Base-by-base conservation (phyloP, 225 moss, liverwort and hornwort genomes). In the Ulota crispa region DNA sequence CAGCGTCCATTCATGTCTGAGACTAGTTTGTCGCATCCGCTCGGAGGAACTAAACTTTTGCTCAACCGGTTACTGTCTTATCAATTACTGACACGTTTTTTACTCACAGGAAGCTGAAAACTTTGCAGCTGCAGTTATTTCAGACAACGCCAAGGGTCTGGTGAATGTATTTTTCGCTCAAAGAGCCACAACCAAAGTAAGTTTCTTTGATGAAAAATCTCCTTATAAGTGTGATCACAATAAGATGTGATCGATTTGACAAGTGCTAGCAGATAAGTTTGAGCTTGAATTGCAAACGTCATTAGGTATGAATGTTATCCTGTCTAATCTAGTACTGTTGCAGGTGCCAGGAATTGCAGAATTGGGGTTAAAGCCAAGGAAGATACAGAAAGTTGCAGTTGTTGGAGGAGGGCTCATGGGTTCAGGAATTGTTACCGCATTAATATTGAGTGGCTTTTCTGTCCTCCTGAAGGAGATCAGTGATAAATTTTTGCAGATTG, bases 391-490 rank as follows among this genome's bases (percentile, higher is more conserved):
- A 84, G 94, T 92, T 73, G 99, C 99, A 54, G 91, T 99, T 78
- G 89, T 99, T 80, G 99, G 99, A 82, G 99, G 99, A 80, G 99
- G 99, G 45, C 92, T 99, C 15, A 99, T 99, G 99, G 99, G 99
- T 72, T 99, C 99, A 72, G 99, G 99, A 69, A 99, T 99, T 82
- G 88, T 89, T 19, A 99, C 99, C 68, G 95, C 99, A 55, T 90
- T 96, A 16, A 85, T 96, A 60, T 86, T 96, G 73, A 93, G 88
- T 70, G 91, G 90, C 69, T 92, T 92, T 75, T 82, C 93, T 50
- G 96, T 99, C 45, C 85, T 99, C 62, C 84, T 99, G 47, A 99
- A 99, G 88, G 99, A 99, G 82, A 85, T 99, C 75, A 99, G 94
- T 78, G 94, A 93, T 34, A 94, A 94, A 79, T 96, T 93, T 86